phyloP scores from a whole-genome alignment of 192 early-diverging fungal species.

The Coemansia sp. region DNA sequence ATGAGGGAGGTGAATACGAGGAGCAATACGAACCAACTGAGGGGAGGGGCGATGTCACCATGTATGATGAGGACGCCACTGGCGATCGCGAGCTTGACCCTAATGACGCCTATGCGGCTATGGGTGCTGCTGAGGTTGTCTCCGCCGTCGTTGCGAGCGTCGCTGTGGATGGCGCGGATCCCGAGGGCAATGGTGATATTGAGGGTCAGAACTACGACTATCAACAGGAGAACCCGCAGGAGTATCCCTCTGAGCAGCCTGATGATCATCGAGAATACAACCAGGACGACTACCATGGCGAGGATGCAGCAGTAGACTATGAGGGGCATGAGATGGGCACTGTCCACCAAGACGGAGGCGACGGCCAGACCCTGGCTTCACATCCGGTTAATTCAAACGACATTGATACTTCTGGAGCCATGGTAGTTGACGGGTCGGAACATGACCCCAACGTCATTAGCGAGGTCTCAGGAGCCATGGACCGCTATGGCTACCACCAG shows the following conservation, averaged over 20 bases:
- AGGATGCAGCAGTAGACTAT: slow-evolving; percentile 4
- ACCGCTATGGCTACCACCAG: slow-evolving; percentile 39
- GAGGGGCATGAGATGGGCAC: slow-evolving; percentile 13
- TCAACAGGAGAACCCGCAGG: slow-evolving; percentile 19
- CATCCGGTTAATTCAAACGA: slow-evolving; percentile 50
- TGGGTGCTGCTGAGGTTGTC: slow-evolving; percentile 25
- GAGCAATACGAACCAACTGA: slow-evolving; percentile 36
- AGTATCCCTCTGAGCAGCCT: slow-evolving; percentile 32
- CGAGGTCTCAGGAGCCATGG: slow-evolving; percentile 43
- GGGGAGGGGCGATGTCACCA: slow-evolving; percentile 23
- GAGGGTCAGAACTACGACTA: slow-evolving; percentile 10
- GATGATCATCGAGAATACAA: slow-evolving; percentile 25
- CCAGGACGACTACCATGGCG: slow-evolving; percentile 13
- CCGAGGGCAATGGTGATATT: slow-evolving; percentile 10
- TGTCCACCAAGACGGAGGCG: slow-evolving; percentile 1
- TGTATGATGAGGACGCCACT: slow-evolving; percentile 33
- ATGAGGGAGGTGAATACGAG: slow-evolving; percentile 24
- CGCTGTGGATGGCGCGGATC: slow-evolving; percentile 10
- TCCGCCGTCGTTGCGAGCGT: slow-evolving; percentile 28
- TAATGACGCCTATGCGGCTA: slow-evolving; percentile 16
- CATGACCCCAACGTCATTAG: slow-evolving; percentile 23
- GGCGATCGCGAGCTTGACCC: slow-evolving; percentile 42
- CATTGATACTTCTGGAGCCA: slow-evolving; percentile 38
- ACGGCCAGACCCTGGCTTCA: slow-evolving; percentile 51
- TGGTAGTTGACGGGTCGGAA: slow-evolving; percentile 35